Evolutionary conservation across 2,329 filamentous ascomycete genomes (phyloP).

Genomic region (Claviceps maximensis): DNA sequence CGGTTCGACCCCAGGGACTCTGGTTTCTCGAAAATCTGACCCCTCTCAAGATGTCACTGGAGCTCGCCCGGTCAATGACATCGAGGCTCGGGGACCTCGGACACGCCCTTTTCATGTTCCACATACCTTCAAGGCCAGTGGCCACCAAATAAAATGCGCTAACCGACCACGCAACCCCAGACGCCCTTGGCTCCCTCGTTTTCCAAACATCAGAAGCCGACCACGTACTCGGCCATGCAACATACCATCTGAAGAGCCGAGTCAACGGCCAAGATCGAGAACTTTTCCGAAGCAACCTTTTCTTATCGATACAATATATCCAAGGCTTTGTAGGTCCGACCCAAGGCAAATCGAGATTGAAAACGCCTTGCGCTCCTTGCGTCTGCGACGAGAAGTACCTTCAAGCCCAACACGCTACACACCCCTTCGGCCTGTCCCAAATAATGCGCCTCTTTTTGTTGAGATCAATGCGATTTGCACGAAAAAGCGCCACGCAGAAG

Average conservation of each 20-base stretch:
- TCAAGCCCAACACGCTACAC: not conserved
- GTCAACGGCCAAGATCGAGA: not conserved
- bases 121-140: not conserved
- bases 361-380: not conserved
- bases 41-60: not conserved
- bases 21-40: not conserved
- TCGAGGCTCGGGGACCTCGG: not conserved
- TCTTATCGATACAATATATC: slow-evolving; percentile 3
- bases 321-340: not conserved
- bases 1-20: not conserved
- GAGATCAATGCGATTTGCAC: slow-evolving; percentile 17
- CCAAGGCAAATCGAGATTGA: not conserved
- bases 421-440: not conserved
- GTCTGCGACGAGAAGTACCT: not conserved
- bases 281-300: not conserved
- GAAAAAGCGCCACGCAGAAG: slow-evolving; percentile 18
- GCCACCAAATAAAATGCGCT: not conserved
- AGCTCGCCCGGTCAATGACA: not conserved
- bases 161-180: slow-evolving; percentile 3
- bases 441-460: slow-evolving; percentile 4
- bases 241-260: not conserved
- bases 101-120: not conserved
- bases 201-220: slow-evolving; percentile 1
- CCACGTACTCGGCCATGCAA: not conserved
- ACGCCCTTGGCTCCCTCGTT: slow-evolving; percentile 4